Evolutionary conservation across 768 basidiomycete genomes (phyloP).

Genomic region (Tricholoma flavovirens): DNA sequence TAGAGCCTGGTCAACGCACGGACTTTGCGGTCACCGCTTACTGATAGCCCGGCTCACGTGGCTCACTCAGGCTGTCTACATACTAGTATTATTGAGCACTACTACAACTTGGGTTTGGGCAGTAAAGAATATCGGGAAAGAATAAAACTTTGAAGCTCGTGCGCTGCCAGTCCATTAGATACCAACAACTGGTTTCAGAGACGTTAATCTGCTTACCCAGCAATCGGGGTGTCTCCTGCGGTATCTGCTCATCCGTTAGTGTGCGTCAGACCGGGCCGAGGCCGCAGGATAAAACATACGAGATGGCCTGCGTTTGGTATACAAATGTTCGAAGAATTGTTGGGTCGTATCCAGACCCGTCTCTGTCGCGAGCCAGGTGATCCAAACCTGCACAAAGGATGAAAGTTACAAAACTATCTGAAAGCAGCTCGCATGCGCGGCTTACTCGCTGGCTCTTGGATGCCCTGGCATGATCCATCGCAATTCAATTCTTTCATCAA

Average conservation of each 20-base stretch:
- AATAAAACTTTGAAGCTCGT: constrained; percentile 10
- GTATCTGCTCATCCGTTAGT: constrained; percentile 24
- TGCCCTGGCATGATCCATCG: constrained; percentile 52
- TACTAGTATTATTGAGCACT: too few relatives aligned
- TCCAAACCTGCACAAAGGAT: constrained; percentile 23
- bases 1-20: neutral
- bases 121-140: constrained; percentile 4
- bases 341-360: constrained; percentile 39
- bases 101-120: constrained; percentile 6
- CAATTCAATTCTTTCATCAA: constrained; percentile 48
- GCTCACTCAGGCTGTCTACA: too few relatives aligned
- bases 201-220: constrained; percentile 17
- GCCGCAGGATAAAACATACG: constrained; percentile 22
- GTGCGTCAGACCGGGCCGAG: neutral
- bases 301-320: constrained; percentile 39
- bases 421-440: neutral
- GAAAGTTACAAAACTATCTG: neutral
- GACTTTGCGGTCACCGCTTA: neutral
- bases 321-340: constrained; percentile 35
- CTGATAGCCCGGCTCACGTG: too few relatives aligned
- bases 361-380: constrained; percentile 26
- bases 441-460: constrained; percentile 29
- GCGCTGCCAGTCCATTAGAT: constrained; percentile 2
- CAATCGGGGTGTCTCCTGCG: constrained; percentile 34
- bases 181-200: neutral